Conservation (phyloP, 768 basidiomycete genomes). For the Cystoderma amianthinum region DNA sequence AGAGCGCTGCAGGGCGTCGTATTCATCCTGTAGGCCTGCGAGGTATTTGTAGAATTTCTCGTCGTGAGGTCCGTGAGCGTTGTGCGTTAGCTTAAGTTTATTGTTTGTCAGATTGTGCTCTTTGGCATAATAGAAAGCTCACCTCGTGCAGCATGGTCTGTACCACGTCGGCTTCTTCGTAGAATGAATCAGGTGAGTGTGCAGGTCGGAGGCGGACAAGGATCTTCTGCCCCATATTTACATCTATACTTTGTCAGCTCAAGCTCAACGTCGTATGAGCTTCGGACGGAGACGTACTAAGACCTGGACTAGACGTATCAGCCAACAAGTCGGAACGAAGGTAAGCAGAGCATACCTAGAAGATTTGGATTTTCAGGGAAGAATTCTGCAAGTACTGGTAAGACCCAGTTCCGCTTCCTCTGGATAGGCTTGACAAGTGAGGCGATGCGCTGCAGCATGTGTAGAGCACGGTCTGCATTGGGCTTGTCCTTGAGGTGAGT, state of each 20-base stretch:
- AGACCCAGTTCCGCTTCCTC: conserved; percentile 75
- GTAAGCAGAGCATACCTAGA: conserved; percentile 42
- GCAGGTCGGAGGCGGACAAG: conserved; percentile 74
- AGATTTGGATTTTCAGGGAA: conserved; percentile 70
- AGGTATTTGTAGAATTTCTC: conserved; percentile 75
- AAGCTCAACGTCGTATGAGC: neutral
- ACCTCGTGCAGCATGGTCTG: conserved; percentile 91
- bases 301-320: conserved; percentile 16
- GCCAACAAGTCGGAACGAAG: conserved; percentile 7
- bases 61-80: conserved; percentile 86
- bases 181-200: conserved; percentile 61
- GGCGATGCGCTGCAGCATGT: conserved; percentile 61
- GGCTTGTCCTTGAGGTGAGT: conserved; percentile 67
- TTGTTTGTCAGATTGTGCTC: neutral
- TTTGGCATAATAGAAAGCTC: conserved; percentile 6
- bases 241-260: conserved; percentile 38
- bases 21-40: conserved; percentile 75
- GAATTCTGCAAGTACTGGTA: conserved; percentile 82
- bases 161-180: conserved; percentile 68
- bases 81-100: conserved; percentile 71
- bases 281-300: conserved; percentile 26
- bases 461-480: conserved; percentile 59
- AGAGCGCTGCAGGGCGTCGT: conserved; percentile 65
- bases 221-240: conserved; percentile 79
- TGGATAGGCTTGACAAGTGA: conserved; percentile 91